Percentiles rank a stretch among this genome's conserved stretches.
Conservation (phyloP, 768 basidiomycete species). For the Pulveroboletus sp. region DNA sequence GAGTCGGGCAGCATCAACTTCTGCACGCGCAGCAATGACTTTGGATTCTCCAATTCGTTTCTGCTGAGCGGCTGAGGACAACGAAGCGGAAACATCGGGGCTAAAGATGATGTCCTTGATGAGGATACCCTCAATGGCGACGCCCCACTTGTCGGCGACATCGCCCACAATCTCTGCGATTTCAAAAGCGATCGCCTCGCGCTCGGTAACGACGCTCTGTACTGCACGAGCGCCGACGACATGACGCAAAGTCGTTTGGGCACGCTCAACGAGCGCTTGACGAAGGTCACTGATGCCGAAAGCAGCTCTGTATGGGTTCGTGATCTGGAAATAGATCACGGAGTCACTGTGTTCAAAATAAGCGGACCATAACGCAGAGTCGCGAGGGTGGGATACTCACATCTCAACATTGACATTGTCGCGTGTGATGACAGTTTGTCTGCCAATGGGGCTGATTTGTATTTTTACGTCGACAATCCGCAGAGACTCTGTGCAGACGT, state of each 20-base stretch:
- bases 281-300: slow-evolving; percentile 91
- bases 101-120: slow-evolving; percentile 95
- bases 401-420: slow-evolving; percentile 97
- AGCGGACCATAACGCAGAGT: not conserved
- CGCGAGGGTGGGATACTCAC: slow-evolving; percentile 38
- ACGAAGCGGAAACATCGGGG: slow-evolving; percentile 80
- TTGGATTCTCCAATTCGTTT: slow-evolving; percentile 97
- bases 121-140: slow-evolving; percentile 92
- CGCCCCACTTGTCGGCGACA: slow-evolving; percentile 94
- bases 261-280: slow-evolving; percentile 77
- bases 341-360: slow-evolving; percentile 59
- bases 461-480: slow-evolving; percentile 93
- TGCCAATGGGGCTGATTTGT: slow-evolving; percentile 84
- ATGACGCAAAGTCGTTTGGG: slow-evolving; percentile 94
- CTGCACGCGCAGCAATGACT: slow-evolving; percentile 92
- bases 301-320: slow-evolving; percentile 87
- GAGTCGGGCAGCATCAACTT: slow-evolving; percentile 90
- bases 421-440: slow-evolving; percentile 87
- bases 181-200: slow-evolving; percentile 93
- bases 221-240: slow-evolving; percentile 93
- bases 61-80: slow-evolving; percentile 94
- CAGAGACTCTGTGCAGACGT: slow-evolving; percentile 89
- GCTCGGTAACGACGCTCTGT: slow-evolving; percentile 95
- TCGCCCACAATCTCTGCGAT: slow-evolving; percentile 95
- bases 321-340: slow-evolving; percentile 90